A percentile compares a stretch with the other conserved stretches of the same genome.
These are phyloP conservation scores for Gilbertella persicaria DNA, from an alignment of 371 early-diverging fungal genomes.

Conservation along the genomic window DNA sequence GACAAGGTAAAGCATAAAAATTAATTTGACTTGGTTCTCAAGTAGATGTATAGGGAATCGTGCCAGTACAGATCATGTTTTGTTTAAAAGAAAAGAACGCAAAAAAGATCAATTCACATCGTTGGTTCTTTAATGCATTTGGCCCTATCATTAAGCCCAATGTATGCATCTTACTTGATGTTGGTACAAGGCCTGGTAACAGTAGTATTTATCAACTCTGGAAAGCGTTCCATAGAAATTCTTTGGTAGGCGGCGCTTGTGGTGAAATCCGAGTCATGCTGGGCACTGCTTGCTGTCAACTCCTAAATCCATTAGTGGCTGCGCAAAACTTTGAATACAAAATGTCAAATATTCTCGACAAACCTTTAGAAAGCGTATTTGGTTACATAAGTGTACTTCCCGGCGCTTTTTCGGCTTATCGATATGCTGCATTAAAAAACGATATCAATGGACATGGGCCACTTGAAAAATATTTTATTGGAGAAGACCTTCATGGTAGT, in stretches of 20 bases:
- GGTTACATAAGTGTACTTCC: conserved; percentile 87
- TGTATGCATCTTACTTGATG: conserved; percentile 80
- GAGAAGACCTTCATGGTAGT: conserved; percentile 54
- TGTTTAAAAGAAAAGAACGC: conserved; percentile 77
- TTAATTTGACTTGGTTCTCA: neutral
- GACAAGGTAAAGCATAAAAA: conserved; percentile 40
- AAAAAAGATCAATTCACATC: conserved; percentile 86
- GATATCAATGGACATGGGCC: conserved; percentile 60
- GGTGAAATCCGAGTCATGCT: conserved; percentile 84
- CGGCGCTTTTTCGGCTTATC: conserved; percentile 87
- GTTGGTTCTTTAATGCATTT: conserved; percentile 91
- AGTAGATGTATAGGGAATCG: conserved; percentile 44
- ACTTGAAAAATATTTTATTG: conserved; percentile 76
- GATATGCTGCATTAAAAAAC: conserved; percentile 77
- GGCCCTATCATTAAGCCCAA: conserved; percentile 75
- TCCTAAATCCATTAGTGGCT: conserved; percentile 84
- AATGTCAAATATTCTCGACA: conserved; percentile 87
- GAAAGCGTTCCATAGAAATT: conserved; percentile 76
- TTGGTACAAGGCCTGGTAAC: conserved; percentile 79
- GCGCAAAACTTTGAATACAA: conserved; percentile 81
- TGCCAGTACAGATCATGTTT: conserved; percentile 82
- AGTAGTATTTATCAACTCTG: conserved; percentile 77
- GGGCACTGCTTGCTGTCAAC: conserved; percentile 65
- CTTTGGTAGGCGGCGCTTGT: conserved; percentile 79
- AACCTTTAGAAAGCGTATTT: conserved; percentile 85